Evolutionary conservation across 176 grass and related monocot species (phyloP), one percentile per base, ranked within the genome.

Genomic region (Pontederia crassipes): DNA sequence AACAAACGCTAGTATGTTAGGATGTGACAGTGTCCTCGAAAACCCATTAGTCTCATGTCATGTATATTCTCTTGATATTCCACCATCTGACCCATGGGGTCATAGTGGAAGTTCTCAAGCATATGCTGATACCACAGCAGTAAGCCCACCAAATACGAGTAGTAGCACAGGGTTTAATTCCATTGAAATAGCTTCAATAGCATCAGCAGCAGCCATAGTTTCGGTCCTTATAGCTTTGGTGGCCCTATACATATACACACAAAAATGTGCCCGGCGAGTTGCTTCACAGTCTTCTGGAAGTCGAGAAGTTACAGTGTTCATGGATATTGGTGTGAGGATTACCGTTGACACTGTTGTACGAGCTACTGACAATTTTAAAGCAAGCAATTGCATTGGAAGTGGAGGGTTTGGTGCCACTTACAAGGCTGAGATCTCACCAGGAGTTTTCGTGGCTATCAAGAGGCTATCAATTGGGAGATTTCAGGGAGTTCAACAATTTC

Each of bases 361-460:
- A 15, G 83, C 90, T 59, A 79, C 86, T 60, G 80, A 80, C 14
- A 81, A 70, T 77, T 95, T 95, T 40, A 95, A 89, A 69, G 83
- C 86, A 58, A 89, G 86, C 54, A 95, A 95, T 71, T 95, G 86
- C 64, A 95, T 95, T 57, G 90, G 90, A 74, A 89, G 80, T 76
- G 90, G 90, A 58, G 90, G 90, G 16, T 95, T 95, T 57, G 90
- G 90, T 69, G 90, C 90, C 52, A 95, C 90, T 12, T 95, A 95
- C 71, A 95, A 95, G 78, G 90, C 86, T 79, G 90, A 95, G 78
- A 75, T 95, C 54, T 80, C 86, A 68, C 90, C 90, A 48, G 86
- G 86, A 50, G 63, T 87, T 75, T 54, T 95, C 66, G 90, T 95
- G 68, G 90, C 90, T 27, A 89, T 95, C 75, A 95, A 95, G 71